Conservation (phyloP, 495 filamentous ascomycete genomes). For the Penicillium coffeae region DNA sequence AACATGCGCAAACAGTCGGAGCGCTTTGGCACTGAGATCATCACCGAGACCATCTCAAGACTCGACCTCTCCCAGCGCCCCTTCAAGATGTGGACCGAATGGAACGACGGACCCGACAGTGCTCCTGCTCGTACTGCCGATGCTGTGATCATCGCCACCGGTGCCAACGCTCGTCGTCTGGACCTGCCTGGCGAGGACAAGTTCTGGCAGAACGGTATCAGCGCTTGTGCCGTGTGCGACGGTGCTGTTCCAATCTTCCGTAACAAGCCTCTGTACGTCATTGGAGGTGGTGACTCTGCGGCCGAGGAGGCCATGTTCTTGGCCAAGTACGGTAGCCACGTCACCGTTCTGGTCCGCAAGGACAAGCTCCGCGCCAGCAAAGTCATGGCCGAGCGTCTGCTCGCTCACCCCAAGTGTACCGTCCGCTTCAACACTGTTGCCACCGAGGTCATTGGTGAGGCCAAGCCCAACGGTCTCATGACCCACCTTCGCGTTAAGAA, state of each 20-base stretch:
- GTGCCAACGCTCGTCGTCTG: constrained; percentile 82
- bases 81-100: constrained; percentile 89
- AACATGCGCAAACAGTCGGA: constrained; percentile 88
- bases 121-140: constrained; percentile 76
- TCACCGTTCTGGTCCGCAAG: constrained; percentile 86
- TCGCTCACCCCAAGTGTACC: constrained; percentile 80
- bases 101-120: constrained; percentile 63
- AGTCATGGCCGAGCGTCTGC: constrained; percentile 85
- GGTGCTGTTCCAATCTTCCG: constrained; percentile 96
- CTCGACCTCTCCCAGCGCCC: constrained; percentile 82
- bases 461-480: constrained; percentile 71
- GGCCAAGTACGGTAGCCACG: constrained; percentile 93
- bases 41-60: constrained; percentile 85
- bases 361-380: constrained; percentile 82
- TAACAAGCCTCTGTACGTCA: constrained; percentile 91
- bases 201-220: constrained; percentile 96
- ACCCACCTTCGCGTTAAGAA: constrained; percentile 77
- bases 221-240: constrained; percentile 95
- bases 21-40: constrained; percentile 85
- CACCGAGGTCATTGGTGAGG: constrained; percentile 77
- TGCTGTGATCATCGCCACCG: constrained; percentile 89
- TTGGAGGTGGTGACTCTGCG: constrained; percentile 94
- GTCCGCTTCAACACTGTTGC: constrained; percentile 82
- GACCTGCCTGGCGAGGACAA: constrained; percentile 83
- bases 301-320: constrained; percentile 97